Evolutionary conservation across 306 rosid species (phyloP).

Genomic region (Cucumis hystrix): DNA sequence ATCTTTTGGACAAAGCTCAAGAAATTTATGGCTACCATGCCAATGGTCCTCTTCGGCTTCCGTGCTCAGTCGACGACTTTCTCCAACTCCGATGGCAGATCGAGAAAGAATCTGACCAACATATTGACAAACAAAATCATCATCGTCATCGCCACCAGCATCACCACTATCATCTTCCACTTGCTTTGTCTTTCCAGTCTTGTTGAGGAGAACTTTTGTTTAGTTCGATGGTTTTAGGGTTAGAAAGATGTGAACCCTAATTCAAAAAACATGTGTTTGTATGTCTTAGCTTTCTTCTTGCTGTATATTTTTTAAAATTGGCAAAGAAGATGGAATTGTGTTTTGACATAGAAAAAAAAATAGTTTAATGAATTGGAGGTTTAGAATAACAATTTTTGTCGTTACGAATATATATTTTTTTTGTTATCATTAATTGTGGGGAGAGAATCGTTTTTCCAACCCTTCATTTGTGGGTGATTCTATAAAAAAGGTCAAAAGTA

Average conservation of each 20-base stretch:
- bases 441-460: not conserved
- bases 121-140: not conserved
- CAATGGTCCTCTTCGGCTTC: conserved; percentile 59
- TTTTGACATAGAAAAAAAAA: not conserved
- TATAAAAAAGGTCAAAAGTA: not conserved
- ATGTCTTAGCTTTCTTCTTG: not conserved
- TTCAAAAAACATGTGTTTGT: not conserved
- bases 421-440: not conserved
- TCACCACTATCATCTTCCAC: not conserved
- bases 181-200: conserved; percentile 1
- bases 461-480: not conserved
- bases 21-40: conserved; percentile 65
- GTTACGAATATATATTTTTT: not conserved
- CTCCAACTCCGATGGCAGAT: not conserved
- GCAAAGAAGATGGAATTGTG: not conserved
- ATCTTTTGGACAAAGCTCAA: conserved; percentile 43
- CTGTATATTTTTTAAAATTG: not conserved
- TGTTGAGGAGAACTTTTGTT: not conserved
- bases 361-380: conserved; percentile 1
- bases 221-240: not conserved
- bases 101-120: not conserved
- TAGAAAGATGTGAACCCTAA: not conserved
- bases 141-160: not conserved
- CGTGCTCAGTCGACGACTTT: conserved; percentile 47
- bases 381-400: not conserved